These are phyloP conservation scores for Cocos nucifera DNA, from an alignment of 176 grass and related monocot species.

Conservation along the genomic window DNA sequence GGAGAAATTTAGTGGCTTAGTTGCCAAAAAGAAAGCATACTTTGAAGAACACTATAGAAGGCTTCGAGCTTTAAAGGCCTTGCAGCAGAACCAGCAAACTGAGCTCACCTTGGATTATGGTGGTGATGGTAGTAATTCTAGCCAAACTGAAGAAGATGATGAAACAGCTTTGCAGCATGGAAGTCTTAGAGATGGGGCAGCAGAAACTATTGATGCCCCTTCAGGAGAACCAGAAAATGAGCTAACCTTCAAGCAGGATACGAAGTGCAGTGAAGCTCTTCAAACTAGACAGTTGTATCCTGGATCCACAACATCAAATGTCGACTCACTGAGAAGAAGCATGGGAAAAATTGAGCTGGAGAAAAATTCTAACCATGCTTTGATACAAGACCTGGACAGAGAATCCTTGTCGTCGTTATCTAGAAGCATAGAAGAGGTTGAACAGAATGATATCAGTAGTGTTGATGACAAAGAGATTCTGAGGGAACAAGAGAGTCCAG, in stretches of 20 bases:
- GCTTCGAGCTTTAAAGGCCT: conserved; percentile 74
- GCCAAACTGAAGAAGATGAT: conserved; percentile 58
- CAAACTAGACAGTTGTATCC: conserved; percentile 13
- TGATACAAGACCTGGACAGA: background rate
- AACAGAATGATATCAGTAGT: conserved; percentile 7
- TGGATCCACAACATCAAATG: conserved; percentile 19
- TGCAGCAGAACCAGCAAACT: conserved; percentile 75
- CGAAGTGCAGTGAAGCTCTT: conserved; percentile 20
- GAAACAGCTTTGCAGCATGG: conserved; percentile 30
- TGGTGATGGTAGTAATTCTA: conserved; percentile 81
- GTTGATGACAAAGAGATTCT: conserved; percentile 4
- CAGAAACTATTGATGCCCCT: conserved; percentile 22
- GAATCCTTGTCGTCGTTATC: background rate
- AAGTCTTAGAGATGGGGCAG: conserved; percentile 34
- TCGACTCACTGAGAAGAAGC: conserved; percentile 17
- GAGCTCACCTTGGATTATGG: conserved; percentile 83
- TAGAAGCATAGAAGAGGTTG: background rate
- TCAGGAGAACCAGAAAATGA: conserved; percentile 20
- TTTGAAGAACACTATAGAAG: conserved; percentile 96
- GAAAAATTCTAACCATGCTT: conserved; percentile 6
- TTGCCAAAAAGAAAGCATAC: conserved; percentile 95
- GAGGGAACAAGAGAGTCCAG: background rate
- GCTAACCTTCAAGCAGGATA: conserved; percentile 30
- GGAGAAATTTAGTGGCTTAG: conserved; percentile 93
- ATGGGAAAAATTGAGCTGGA: conserved; percentile 23